Evolutionary conservation across 352 stramenopile species (phyloP).

Genomic region (Globisporangium takayamanum): DNA sequence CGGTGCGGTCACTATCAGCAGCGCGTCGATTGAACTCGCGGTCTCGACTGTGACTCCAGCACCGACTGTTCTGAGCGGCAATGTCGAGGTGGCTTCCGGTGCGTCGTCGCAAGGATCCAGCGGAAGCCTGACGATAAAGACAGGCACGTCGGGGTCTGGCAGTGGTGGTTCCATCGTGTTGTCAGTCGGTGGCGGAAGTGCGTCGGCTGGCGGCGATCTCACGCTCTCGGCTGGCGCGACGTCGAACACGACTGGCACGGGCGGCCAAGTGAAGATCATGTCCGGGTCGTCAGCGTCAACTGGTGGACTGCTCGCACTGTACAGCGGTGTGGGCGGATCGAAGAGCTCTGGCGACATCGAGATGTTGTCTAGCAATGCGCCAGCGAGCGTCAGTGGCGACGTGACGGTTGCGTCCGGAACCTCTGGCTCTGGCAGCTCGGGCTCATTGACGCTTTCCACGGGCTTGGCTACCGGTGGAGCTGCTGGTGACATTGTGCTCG

Average conservation of each 20-base stretch:
- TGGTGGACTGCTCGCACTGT: slow-evolving; percentile 29
- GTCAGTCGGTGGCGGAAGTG: slow-evolving; percentile 19
- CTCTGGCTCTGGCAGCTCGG: slow-evolving; percentile 37
- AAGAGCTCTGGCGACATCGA: slow-evolving; percentile 43
- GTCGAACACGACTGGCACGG: slow-evolving; percentile 18
- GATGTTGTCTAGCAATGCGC: slow-evolving; percentile 25
- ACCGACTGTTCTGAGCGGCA: slow-evolving; percentile 14
- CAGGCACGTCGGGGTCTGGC: slow-evolving; percentile 15
- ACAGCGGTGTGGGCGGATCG: slow-evolving; percentile 24
- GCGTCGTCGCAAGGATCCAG: slow-evolving; percentile 20
- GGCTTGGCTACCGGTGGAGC: slow-evolving; percentile 36
- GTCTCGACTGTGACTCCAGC: slow-evolving; percentile 5
- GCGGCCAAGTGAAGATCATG: slow-evolving; percentile 29
- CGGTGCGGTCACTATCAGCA: slow-evolving; percentile 20
- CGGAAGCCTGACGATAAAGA: slow-evolving; percentile 17
- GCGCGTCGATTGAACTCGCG: slow-evolving; percentile 16
- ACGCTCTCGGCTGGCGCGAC: slow-evolving; percentile 24
- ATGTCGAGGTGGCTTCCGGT: slow-evolving; percentile 14
- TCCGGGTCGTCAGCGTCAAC: slow-evolving; percentile 29
- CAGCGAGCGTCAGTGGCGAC: slow-evolving; percentile 46
- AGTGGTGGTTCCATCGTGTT: slow-evolving; percentile 18
- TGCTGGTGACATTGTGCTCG: slow-evolving; percentile 36
- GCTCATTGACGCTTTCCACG: slow-evolving; percentile 35
- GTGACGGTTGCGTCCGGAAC: slow-evolving; percentile 30
- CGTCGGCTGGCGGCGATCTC: slow-evolving; percentile 20